phyloP scores from a whole-genome alignment of 1,139 yeast genomes.

The Lodderomyces pseudojiufengensis region DNA sequence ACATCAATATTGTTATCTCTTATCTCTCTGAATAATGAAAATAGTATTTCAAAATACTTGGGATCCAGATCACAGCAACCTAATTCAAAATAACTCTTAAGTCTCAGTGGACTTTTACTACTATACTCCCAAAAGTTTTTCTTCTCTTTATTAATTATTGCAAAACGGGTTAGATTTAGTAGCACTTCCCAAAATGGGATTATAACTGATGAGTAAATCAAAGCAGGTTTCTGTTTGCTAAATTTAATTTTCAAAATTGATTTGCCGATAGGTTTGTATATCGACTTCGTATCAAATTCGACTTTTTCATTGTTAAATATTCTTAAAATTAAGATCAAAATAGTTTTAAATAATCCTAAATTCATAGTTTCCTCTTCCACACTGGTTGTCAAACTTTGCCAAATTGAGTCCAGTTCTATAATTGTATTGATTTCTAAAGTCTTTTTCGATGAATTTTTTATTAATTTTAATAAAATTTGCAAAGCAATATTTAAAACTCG shows the following conservation, averaged over 20 bases:
- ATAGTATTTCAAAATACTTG: conserved; percentile 35
- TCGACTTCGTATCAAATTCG: conserved; percentile 1
- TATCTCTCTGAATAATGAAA: conserved; percentile 1
- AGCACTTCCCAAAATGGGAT: conserved; percentile 50
- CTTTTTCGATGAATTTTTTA: conserved; percentile 9
- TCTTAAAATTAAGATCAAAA: conserved; percentile 32
- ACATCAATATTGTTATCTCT: conserved; percentile 3
- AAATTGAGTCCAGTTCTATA: conserved; percentile 37
- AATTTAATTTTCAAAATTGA: conserved; percentile 52
- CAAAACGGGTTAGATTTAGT: conserved; percentile 36
- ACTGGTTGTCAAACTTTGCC: conserved; percentile 37
- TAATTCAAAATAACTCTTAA: conserved; percentile 43
- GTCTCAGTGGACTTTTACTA: conserved; percentile 27
- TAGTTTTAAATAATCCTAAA: conserved; percentile 44
- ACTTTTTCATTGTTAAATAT: conserved; percentile 12
- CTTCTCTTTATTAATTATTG: conserved; percentile 26
- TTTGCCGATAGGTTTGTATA: conserved; percentile 47
- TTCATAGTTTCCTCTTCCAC: conserved; percentile 29
- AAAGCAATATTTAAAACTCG: conserved; percentile 56
- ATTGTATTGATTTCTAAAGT: conserved; percentile 24
- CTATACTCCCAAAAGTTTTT: conserved; percentile 53
- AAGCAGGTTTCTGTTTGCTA: conserved; percentile 18
- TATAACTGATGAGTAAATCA: conserved; percentile 43
- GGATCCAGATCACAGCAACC: conserved; percentile 56
- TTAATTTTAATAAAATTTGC: conserved; percentile 44